Percentiles rank a stretch among this genome's conserved stretches.
Conservation (phyloP, 2,329 filamentous ascomycete genomes). For the Lizonia empirigonia region DNA sequence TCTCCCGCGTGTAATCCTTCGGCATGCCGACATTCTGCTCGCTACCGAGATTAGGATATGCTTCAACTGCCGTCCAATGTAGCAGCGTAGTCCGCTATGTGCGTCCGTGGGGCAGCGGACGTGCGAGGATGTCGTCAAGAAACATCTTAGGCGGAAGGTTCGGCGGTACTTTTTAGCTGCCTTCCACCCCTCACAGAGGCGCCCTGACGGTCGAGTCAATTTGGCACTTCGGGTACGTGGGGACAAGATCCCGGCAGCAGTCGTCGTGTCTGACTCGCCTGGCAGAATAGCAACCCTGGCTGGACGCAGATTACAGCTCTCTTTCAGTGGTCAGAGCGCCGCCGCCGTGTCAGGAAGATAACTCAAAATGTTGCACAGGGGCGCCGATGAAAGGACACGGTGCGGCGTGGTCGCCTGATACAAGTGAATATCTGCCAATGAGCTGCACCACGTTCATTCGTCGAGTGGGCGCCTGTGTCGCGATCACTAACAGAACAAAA, state of each 20-base stretch:
- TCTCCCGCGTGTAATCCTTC: slow-evolving; percentile 22
- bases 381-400: slow-evolving; percentile 25
- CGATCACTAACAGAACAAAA: slow-evolving; percentile 14
- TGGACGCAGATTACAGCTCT: slow-evolving; percentile 17
- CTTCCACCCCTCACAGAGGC: slow-evolving; percentile 14
- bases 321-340: slow-evolving; percentile 21
- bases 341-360: slow-evolving; percentile 21
- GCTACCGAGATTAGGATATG: slow-evolving; percentile 34
- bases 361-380: slow-evolving; percentile 29
- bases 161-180: slow-evolving; percentile 15
- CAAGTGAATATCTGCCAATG: slow-evolving; percentile 26
- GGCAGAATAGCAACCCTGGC: slow-evolving; percentile 28
- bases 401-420: slow-evolving; percentile 21
- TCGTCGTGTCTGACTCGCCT: slow-evolving; percentile 11
- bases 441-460: slow-evolving; percentile 22
- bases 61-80: too few species aligned
- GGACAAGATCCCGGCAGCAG: slow-evolving; percentile 17
- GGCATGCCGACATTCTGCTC: slow-evolving; percentile 27
- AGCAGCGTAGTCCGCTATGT: too few species aligned
- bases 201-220: slow-evolving; percentile 20
- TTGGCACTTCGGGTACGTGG: slow-evolving; percentile 15
- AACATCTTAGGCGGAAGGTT: slow-evolving; percentile 10
- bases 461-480: slow-evolving; percentile 11
- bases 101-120: slow-evolving; percentile 1
- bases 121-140: neutral